Evolutionary conservation across 1,284 basidiomycete genomes (phyloP).

Genomic region (Fomitopsis palustris): DNA sequence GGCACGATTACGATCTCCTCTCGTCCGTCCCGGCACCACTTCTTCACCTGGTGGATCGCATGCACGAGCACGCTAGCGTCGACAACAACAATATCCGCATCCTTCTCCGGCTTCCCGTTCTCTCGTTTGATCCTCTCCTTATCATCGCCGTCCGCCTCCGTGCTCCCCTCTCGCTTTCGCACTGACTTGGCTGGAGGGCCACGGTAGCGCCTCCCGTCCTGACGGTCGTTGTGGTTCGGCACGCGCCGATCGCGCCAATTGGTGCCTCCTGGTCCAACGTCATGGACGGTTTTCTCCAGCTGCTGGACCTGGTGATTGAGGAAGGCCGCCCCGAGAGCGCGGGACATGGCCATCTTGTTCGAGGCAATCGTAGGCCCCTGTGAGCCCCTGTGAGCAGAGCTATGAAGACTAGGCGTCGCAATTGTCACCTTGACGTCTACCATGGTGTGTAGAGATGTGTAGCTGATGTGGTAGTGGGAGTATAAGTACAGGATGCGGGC

Average conservation of each 20-base stretch:
- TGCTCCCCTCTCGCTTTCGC: constrained; percentile 21
- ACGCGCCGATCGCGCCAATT: constrained; percentile 52
- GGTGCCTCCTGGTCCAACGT: constrained; percentile 42
- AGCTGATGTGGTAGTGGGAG: not conserved
- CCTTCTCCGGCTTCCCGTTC: constrained; percentile 43
- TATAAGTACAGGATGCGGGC: not conserved
- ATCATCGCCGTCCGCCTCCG: constrained; percentile 10
- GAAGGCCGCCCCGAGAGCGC: constrained; percentile 78
- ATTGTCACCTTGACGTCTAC: constrained; percentile 1
- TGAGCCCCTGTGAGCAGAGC: not conserved
- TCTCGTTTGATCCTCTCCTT: constrained; percentile 23
- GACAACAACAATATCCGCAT: constrained; percentile 75
- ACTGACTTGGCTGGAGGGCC: constrained; percentile 12
- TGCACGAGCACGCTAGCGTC: constrained; percentile 88
- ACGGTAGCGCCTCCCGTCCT: constrained; percentile 13
- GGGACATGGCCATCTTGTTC: constrained; percentile 74
- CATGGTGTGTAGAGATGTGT: not conserved
- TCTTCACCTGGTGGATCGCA: constrained; percentile 76
- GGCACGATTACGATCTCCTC: constrained; percentile 78
- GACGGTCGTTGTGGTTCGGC: constrained; percentile 9
- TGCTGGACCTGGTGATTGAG: constrained; percentile 81
- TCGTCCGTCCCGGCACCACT: constrained; percentile 72
- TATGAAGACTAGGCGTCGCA: not conserved
- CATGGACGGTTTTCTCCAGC: constrained; percentile 69
- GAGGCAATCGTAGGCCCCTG: constrained; percentile 22